phyloP scores from a whole-genome alignment of 1,284 basidiomycete genomes.

The Earliella scabrosa region DNA sequence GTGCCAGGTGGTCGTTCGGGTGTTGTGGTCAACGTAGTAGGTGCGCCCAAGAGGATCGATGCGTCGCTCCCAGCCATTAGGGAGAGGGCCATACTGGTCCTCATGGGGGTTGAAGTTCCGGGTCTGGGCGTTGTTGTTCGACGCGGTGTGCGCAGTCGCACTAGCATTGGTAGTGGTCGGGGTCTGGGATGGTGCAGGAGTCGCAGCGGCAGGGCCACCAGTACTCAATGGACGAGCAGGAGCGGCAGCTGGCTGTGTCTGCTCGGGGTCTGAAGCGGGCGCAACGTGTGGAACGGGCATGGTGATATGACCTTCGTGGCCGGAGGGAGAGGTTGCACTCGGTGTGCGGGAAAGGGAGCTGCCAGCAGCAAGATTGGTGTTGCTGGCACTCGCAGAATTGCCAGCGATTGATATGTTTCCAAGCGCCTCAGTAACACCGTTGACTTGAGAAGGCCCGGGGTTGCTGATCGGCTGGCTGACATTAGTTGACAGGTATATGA shows the following conservation, averaged over 20 bases:
- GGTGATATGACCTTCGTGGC: conserved; percentile 31
- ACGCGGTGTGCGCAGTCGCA: conserved; percentile 40
- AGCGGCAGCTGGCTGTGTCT: conserved; percentile 19
- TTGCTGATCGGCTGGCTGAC: conserved; percentile 57
- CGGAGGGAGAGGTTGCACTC: conserved; percentile 36
- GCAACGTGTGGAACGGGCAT: conserved; percentile 44
- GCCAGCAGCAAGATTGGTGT: conserved; percentile 37
- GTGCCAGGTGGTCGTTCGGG: conserved; percentile 94
- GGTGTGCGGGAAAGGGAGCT: conserved; percentile 37
- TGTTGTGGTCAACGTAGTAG: conserved; percentile 94
- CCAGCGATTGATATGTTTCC: conserved; percentile 34
- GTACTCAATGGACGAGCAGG: conserved; percentile 36
- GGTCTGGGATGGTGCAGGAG: conserved; percentile 24
- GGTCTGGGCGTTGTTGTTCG: conserved; percentile 40
- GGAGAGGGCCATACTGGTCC: conserved; percentile 79
- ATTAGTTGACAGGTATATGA: conserved; percentile 79
- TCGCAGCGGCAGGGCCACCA: conserved; percentile 22
- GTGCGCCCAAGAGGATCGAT: conserved; percentile 86
- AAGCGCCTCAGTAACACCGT: conserved; percentile 38
- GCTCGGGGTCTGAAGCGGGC: conserved; percentile 34
- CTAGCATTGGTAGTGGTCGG: conserved; percentile 40
- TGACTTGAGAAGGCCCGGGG: conserved; percentile 45
- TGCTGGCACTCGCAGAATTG: conserved; percentile 37
- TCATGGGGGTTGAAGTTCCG: conserved; percentile 70
- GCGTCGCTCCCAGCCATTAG: conserved; percentile 92